Evolutionary conservation across 768 basidiomycete genomes (phyloP).

Genomic region (Boletus tomentosulus): DNA sequence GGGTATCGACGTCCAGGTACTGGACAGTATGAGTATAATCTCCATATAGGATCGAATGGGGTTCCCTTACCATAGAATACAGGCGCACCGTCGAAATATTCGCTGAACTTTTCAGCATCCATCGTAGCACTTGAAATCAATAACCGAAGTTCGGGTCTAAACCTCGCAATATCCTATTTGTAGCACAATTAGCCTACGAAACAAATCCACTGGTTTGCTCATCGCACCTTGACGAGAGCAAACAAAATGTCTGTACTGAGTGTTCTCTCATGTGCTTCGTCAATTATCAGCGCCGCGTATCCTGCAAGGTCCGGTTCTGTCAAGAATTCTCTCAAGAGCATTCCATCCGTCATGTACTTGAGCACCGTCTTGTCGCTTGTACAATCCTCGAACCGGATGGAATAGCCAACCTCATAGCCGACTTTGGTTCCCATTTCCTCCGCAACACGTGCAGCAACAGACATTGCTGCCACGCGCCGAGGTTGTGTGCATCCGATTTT

Average conservation of each 20-base stretch:
- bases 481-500: conserved; percentile 94
- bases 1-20: conserved; percentile 97
- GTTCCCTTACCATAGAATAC: conserved; percentile 76
- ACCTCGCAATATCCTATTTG: conserved; percentile 87
- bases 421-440: conserved; percentile 98
- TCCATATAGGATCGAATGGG: background rate
- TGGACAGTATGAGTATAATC: conserved; percentile 28
- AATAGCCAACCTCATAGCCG: conserved; percentile 99
- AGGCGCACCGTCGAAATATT: conserved; percentile 95
- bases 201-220: conserved; percentile 4
- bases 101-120: conserved; percentile 97
- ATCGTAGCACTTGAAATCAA: conserved; percentile 96
- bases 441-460: conserved; percentile 96
- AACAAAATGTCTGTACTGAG: conserved; percentile 98
- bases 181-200: conserved; percentile 20
- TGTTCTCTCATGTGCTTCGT: conserved; percentile 97
- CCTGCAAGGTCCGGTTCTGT: conserved; percentile 96
- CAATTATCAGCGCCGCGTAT: conserved; percentile 93
- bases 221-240: conserved; percentile 93
- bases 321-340: conserved; percentile 94
- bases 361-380: conserved; percentile 98
- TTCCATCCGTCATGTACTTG: conserved; percentile 99
- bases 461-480: conserved; percentile 98
- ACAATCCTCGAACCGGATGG: conserved; percentile 98
- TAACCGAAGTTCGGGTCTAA: conserved; percentile 88